Evolutionary conservation across 345 rosid species (phyloP).

Genomic region (Salix suchowensis): DNA sequence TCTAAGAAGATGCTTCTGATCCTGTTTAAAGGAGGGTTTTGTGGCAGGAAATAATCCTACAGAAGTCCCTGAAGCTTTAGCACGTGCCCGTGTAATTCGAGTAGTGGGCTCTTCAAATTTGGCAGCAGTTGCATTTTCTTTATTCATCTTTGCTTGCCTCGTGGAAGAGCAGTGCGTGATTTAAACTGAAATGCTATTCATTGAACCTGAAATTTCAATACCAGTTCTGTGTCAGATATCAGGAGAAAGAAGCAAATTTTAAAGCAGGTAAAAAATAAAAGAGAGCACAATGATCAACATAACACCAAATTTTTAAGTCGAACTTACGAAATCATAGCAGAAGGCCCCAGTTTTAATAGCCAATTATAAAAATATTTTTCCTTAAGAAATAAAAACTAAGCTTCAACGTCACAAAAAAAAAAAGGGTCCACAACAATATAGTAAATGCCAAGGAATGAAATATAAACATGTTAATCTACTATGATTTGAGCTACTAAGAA

Average conservation of each 20-base stretch:
- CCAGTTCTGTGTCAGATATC: conserved; percentile 7
- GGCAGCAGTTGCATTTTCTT: conserved; percentile 43
- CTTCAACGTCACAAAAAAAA: not conserved
- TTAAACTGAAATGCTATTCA: conserved; percentile 29
- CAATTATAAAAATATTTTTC: not conserved
- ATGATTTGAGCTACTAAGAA: not conserved
- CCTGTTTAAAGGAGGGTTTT: conserved; percentile 61
- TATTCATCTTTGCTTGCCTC: conserved; percentile 55
- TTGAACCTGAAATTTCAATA: conserved; percentile 36
- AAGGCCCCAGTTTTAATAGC: not conserved
- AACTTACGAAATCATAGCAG: not conserved
- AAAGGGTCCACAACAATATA: not conserved
- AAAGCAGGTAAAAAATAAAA: not conserved
- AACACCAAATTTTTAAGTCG: not conserved
- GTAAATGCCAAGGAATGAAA: not conserved
- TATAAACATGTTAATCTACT: not conserved
- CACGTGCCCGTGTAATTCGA: conserved; percentile 68
- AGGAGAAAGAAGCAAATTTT: not conserved
- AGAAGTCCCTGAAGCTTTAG: conserved; percentile 52
- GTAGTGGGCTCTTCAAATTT: conserved; percentile 33
- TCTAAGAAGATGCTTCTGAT: conserved; percentile 38
- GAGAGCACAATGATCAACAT: not conserved
- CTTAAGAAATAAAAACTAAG: not conserved
- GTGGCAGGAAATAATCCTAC: conserved; percentile 46
- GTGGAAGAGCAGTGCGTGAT: conserved; percentile 28